Evolutionary conservation across 805 yeast species (phyloP).

Genomic region (Kodamaea hsintzibuensis): DNA sequence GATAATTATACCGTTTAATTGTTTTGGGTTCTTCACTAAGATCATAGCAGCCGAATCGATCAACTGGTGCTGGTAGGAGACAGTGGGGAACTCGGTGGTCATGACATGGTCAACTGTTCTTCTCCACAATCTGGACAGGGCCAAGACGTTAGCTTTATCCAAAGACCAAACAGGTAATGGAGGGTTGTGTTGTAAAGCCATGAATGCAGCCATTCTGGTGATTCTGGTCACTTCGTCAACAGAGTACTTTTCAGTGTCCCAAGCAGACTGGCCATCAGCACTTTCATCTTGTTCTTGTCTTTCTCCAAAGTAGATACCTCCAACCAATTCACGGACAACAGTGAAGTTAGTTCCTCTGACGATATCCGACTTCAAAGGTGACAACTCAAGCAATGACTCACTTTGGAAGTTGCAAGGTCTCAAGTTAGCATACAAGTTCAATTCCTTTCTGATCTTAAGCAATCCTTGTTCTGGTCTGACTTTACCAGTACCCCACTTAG

Average conservation of each 20-base stretch:
- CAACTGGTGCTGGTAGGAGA: slow-evolving; percentile 87
- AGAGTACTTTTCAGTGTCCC: slow-evolving; percentile 91
- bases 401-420: slow-evolving; percentile 95
- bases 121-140: slow-evolving; percentile 96
- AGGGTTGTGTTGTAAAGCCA: slow-evolving; percentile 91
- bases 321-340: slow-evolving; percentile 95
- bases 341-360: slow-evolving; percentile 90
- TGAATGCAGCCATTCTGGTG: slow-evolving; percentile 96
- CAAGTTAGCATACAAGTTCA: slow-evolving; percentile 90
- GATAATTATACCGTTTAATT: slow-evolving; percentile 87
- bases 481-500: slow-evolving; percentile 97
- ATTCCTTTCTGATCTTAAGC: slow-evolving; percentile 89
- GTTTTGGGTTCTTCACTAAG: slow-evolving; percentile 85
- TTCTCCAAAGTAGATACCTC: slow-evolving; percentile 97
- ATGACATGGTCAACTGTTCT: slow-evolving; percentile 86
- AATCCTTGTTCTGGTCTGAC: slow-evolving; percentile 98
- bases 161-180: slow-evolving; percentile 95
- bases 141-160: slow-evolving; percentile 97
- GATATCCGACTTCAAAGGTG: slow-evolving; percentile 83
- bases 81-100: slow-evolving; percentile 84
- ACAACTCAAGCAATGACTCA: slow-evolving; percentile 77
- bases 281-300: slow-evolving; percentile 88
- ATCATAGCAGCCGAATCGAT: slow-evolving; percentile 99
- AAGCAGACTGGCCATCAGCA: slow-evolving; percentile 64
- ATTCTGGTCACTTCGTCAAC: slow-evolving; percentile 93